Base-by-base conservation (phyloP, 2,329 filamentous ascomycete genomes). In the Claviceps purpurea region DNA sequence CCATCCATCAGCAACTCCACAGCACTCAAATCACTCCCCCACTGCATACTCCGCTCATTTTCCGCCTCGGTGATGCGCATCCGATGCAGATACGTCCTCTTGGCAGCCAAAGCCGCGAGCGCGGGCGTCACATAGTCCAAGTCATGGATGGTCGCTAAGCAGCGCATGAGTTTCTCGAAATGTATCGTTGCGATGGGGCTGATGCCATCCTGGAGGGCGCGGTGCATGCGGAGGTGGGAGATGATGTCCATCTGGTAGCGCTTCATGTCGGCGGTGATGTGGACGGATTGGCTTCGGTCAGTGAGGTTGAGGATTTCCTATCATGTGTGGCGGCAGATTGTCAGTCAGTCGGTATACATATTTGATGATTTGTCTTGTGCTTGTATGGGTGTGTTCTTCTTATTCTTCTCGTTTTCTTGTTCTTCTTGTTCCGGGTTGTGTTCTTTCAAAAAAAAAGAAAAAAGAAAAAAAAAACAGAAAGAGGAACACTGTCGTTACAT, bases 221-320 rank as follows among this genome's bases (percentile, higher is more conserved):
- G 84, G 67, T 95, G 90, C 65, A 94, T 78, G 30, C 93, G 84
- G 58, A 97, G 75, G 64, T 95, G 96, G 3, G 89, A 80, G 49
- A 91, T 73, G 40, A 97, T 80, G 67, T 97, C 91, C 73, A 91
- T 84, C 54, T 91, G 77, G 66, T 97, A 97, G 44, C 87, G 81
- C 53, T 80, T 74, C 2, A 96, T 79, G 58, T 96, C 89, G 20
- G 90, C 77, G 53, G 82, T 85, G 26, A 89, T 72, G 42, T 74
- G 77, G 14, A 86, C 80, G 2, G 74, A 63, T 2, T 75, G 70
- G 51, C 78, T 77, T 2, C 80, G 72, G n/a, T 73, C 69, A 3
- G 79, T 74, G 2, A 95, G 71, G 4, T 71, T 68, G 14, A 76
- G 72, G 39, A 94, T 76, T 42, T 80, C 76, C 61, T 76, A 59